Evolutionary conservation across 441 rosid genomes (phyloP), one percentile per base, ranked within the genome.

Genomic region (Sinapis alba): DNA sequence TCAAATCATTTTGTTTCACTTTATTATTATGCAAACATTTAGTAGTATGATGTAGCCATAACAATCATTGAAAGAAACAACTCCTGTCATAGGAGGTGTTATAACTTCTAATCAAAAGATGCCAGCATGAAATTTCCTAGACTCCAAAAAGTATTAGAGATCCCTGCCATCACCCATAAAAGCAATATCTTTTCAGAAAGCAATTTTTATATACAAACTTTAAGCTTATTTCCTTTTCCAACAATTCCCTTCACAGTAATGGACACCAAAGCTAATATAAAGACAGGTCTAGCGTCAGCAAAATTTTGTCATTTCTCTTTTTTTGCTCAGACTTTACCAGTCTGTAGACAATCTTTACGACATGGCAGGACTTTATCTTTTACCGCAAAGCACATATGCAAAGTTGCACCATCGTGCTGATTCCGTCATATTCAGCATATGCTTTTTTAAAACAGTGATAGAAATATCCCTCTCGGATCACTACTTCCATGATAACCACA

Each of bases 221-320:
- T 78, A 78, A 41, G 69, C 73, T 20, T 53, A 67, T 72, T 30
- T 71, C 72, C 77, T 72, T 78, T 78, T 78, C 80, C 65, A 61
- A 67, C 77, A 78, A 71, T 60, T 66, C 77, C 63, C 65, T 72
- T 64, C 73, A 78, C 81, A 78, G 59, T 71, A 68, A 77, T 78
- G 61, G 77, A 72, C 58, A 27, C 64, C 59, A 71, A 67, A 78
- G 81, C 65, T 53, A 61, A 67, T 51, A 72, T 38, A 78, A 72
- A 78, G 69, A 53, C 63, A 36, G 54, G 15, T 51, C 26, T 53
- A 68, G 45, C 71, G 77, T 67, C 74, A 78, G 74, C 81, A 72
- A 72, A 62, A 72, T 58, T 58, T 77, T 77, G 68, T 72, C 68
- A 72, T 71, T 71, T 77, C 53, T 26, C 80, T 38, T 71, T 45